Conservation (phyloP, 495 filamentous ascomycete species). For the Bacidia rubella region DNA sequence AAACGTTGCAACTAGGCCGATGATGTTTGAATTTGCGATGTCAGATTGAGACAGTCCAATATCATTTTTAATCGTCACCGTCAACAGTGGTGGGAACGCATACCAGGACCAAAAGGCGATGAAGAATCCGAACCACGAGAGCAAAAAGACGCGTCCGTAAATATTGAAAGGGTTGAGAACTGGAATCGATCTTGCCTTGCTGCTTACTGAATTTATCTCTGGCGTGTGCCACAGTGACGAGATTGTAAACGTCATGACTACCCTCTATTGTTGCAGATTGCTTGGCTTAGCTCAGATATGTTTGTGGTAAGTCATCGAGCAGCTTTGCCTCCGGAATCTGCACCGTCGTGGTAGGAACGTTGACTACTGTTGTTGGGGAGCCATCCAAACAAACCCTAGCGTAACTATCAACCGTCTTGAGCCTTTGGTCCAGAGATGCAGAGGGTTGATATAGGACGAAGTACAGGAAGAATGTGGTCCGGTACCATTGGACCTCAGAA, state of each 20-base stretch:
- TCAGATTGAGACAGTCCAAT: constrained; percentile 54
- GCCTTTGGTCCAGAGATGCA: too few relatives aligned
- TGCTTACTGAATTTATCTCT: constrained; percentile 55
- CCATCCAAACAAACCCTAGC: too few relatives aligned
- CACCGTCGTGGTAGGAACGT: too few relatives aligned
- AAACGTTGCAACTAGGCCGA: constrained; percentile 69
- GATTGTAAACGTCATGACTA: constrained; percentile 6
- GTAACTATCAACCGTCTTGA: too few relatives aligned
- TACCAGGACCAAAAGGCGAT: constrained; percentile 85
- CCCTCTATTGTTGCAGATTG: background rate
- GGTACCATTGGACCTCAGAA: too few relatives aligned
- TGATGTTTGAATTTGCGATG: constrained; percentile 82
- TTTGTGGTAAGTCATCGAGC: too few relatives aligned
- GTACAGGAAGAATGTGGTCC: too few relatives aligned
- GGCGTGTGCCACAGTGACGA: constrained; percentile 21
- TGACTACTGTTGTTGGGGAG: too few relatives aligned
- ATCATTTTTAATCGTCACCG: constrained; percentile 63
- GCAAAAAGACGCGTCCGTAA: constrained; percentile 84
- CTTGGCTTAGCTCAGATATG: background rate
- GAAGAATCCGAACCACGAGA: constrained; percentile 90
- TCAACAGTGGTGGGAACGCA: constrained; percentile 67
- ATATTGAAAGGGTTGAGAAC: constrained; percentile 63
- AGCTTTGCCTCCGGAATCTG: too few relatives aligned
- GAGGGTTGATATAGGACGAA: too few relatives aligned
- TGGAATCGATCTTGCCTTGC: constrained; percentile 69